These are phyloP conservation scores for Fusarium sp. DNA, from an alignment of 2,329 filamentous ascomycete species.

Conservation along the genomic window DNA sequence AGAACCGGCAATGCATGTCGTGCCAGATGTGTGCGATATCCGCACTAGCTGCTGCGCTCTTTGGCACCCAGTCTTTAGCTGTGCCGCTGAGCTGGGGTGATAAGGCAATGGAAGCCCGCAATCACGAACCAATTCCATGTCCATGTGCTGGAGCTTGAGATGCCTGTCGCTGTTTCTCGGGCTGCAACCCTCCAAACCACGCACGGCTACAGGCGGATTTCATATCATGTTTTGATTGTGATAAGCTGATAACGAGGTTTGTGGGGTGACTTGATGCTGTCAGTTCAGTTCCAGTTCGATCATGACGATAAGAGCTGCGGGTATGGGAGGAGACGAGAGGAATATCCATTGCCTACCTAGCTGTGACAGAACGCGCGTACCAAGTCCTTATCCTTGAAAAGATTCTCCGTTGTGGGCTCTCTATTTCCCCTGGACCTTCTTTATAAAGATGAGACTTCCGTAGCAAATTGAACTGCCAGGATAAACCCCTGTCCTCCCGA, in stretches of 20 bases:
- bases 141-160: conserved; percentile 1
- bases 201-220: conserved; percentile 34
- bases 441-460: conserved; percentile 15
- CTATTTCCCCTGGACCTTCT: conserved; percentile 16
- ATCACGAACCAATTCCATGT: conserved; percentile 28
- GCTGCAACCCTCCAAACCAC: conserved; percentile 19
- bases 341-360: background rate
- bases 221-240: conserved; percentile 8
- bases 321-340: background rate
- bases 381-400: conserved; percentile 33
- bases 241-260: conserved; percentile 19
- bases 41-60: conserved; percentile 17
- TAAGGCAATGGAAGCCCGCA: conserved; percentile 32
- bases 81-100: conserved; percentile 36
- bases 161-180: conserved; percentile 12
- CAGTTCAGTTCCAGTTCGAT: background rate
- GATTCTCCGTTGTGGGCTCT: conserved; percentile 12
- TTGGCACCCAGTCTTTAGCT: conserved; percentile 29
- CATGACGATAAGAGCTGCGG: conserved; percentile 11
- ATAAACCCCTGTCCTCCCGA: conserved; percentile 28
- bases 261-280: conserved; percentile 25
- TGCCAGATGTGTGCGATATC: conserved; percentile 14
- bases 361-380: conserved; percentile 28
- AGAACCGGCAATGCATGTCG: conserved; percentile 10
- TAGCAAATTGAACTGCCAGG: conserved; percentile 31